Evolutionary conservation across 1,139 yeast species (phyloP).

Genomic region (Pichia sp.): DNA sequence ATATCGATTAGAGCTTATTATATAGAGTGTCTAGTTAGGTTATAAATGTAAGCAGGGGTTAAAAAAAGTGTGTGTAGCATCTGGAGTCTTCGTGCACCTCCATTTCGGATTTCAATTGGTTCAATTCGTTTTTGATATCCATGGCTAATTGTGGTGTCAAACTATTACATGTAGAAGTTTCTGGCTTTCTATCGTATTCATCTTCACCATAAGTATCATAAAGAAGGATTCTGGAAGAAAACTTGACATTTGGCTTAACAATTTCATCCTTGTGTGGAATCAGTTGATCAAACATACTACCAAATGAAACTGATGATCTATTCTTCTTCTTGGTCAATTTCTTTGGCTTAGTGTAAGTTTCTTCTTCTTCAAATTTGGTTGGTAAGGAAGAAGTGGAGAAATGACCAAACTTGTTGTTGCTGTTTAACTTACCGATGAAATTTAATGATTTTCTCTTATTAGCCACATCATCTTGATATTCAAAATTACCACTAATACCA

Average conservation of each 20-base stretch:
- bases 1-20: no score
- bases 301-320: constrained; percentile 25
- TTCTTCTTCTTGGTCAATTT: constrained; percentile 17
- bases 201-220: constrained; percentile 84
- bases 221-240: constrained; percentile 79
- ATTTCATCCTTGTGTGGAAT: constrained; percentile 11
- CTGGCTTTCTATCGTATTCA: constrained; percentile 94
- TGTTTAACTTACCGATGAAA: constrained; percentile 13
- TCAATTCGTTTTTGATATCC: constrained; percentile 83
- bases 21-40: no score
- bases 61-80: constrained; percentile 83
- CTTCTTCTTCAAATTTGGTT: constrained; percentile 4
- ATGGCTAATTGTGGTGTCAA: constrained; percentile 88
- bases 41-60: constrained; percentile 17
- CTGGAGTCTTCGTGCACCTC: constrained; percentile 73
- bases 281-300: constrained; percentile 26
- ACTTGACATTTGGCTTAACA: constrained; percentile 48
- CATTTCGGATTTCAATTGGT: constrained; percentile 74
- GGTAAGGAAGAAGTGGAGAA: constrained; percentile 17
- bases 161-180: constrained; percentile 89
- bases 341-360: constrained; percentile 23
- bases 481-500: background rate
- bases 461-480: background rate
- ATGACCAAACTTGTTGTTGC: constrained; percentile 9
- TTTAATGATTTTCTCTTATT: constrained; percentile 15